Base-by-base conservation (phyloP, 495 filamentous ascomycete species). In the Xylaria sp. region DNA sequence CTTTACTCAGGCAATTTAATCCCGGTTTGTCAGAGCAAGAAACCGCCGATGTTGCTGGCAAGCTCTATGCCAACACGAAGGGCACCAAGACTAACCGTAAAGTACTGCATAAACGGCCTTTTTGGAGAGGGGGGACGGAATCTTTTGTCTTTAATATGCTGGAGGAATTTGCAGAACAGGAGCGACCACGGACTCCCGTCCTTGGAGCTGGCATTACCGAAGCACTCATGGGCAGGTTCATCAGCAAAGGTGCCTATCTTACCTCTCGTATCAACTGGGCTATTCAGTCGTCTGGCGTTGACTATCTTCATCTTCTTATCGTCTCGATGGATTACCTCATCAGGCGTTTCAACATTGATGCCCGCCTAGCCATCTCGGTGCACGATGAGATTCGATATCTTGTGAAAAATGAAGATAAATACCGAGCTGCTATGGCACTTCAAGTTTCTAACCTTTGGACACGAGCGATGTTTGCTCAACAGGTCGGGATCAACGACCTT, bases 231-330 rank as follows among this genome's bases (percentile, higher is more conserved):
- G 85, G 90, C 53, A 90, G 93, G 41, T 97, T 91, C 77, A 89
- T 98, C 74, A 94, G 89, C 80, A 94, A 92, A 75, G 95, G 95
- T 37, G 93, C 91, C 58, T 99, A 95, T 82, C 92, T 99, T 84
- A 97, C 97, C 3, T 96, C 92, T 43, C 90, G 96, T 21, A 97
- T 99, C 83, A 99, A 99, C 78, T 99, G 96, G 96, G 96, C 96
- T 24, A 98, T 99, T 72, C 96, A 99, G 74, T 97, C 94, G 3
- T 96, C 93, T 9, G 96, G 96, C 40, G 96, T 98, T 15, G 96
- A 99, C 81, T 99, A 99, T 81, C 88, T 99, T 14, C 96, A 99
- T 75, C 91, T 99, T 12, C 83, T 99, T 29, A 93, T 99, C 69
- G 88, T 98, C 21, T 86, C 89, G 33, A 99, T 99, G 96, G 95